Evolutionary conservation across 768 basidiomycete species (phyloP).

Genomic region (Russula dissimulans): DNA sequence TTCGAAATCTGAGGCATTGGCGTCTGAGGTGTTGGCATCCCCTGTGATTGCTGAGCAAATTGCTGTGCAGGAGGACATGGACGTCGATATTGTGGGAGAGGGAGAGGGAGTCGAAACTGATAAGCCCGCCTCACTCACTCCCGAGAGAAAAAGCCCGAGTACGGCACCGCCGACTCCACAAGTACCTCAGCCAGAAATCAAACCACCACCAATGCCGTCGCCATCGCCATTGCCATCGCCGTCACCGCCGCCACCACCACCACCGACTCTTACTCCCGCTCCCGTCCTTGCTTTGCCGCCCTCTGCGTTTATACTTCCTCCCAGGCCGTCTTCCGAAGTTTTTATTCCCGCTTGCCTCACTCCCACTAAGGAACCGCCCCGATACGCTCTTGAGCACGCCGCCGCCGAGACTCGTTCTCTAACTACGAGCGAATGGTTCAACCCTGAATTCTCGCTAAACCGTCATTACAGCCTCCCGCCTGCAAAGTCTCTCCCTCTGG

Average conservation of each 20-base stretch:
- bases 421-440: conserved; percentile 20
- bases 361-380: conserved; percentile 9
- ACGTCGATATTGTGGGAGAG: conserved; percentile 3
- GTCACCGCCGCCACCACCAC: neutral
- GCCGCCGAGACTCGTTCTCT: neutral
- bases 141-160: neutral
- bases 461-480: conserved; percentile 47
- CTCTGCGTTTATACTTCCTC: conserved; percentile 15
- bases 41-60: neutral
- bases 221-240: too few species aligned
- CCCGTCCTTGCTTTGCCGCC: conserved; percentile 9
- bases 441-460: conserved; percentile 27
- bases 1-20: neutral
- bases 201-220: neutral
- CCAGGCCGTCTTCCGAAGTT: conserved; percentile 3
- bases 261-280: neutral
- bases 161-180: neutral
- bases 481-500: conserved; percentile 43
- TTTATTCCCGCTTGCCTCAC: conserved; percentile 6
- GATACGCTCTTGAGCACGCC: conserved; percentile 1
- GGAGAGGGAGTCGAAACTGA: neutral
- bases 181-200: neutral
- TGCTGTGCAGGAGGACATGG: neutral
- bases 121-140: neutral
- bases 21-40: neutral